phyloP scores from a whole-genome alignment of 2,329 filamentous ascomycete species.

The Neocucurbitaria cava region DNA sequence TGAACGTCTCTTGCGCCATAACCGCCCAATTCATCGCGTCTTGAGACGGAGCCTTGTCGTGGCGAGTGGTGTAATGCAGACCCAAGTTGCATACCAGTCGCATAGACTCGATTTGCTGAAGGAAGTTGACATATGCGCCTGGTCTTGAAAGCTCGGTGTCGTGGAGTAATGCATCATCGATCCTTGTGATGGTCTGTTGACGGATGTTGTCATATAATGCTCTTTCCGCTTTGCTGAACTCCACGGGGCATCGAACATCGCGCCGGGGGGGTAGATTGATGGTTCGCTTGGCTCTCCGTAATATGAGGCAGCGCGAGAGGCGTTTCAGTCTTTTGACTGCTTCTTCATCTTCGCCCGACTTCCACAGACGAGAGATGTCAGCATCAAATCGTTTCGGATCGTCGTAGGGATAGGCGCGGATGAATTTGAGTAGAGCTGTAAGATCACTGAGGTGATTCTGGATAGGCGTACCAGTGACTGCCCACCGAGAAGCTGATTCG shows the following conservation, averaged over 20 bases:
- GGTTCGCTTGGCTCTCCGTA: slow-evolving; percentile 50
- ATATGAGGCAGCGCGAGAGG: slow-evolving; percentile 47
- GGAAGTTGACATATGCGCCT: no score
- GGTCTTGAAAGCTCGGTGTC: no score
- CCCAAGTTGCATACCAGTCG: slow-evolving; percentile 59
- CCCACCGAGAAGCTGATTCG: slow-evolving; percentile 55
- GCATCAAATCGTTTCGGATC: slow-evolving; percentile 48
- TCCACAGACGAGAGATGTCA: slow-evolving; percentile 51
- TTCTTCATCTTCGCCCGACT: slow-evolving; percentile 41
- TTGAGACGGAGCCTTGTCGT: no score
- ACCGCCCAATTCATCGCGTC: no score
- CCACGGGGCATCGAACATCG: slow-evolving; percentile 44
- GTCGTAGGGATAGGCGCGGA: slow-evolving; percentile 11
- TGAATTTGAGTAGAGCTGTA: slow-evolving; percentile 9
- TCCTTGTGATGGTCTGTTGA: no score
- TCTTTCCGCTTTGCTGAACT: slow-evolving; percentile 47
- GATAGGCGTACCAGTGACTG: slow-evolving; percentile 56
- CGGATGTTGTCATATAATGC: no score
- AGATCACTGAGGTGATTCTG: slow-evolving; percentile 21
- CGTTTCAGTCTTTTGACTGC: slow-evolving; percentile 50
- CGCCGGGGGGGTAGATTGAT: slow-evolving; percentile 48
- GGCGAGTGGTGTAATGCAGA: no score
- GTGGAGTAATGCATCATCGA: no score
- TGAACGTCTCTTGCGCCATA: no score
- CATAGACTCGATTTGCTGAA: slow-evolving; percentile 56